phyloP scores from a whole-genome alignment of 2,329 filamentous ascomycete genomes.

The Claviceps citrina region DNA sequence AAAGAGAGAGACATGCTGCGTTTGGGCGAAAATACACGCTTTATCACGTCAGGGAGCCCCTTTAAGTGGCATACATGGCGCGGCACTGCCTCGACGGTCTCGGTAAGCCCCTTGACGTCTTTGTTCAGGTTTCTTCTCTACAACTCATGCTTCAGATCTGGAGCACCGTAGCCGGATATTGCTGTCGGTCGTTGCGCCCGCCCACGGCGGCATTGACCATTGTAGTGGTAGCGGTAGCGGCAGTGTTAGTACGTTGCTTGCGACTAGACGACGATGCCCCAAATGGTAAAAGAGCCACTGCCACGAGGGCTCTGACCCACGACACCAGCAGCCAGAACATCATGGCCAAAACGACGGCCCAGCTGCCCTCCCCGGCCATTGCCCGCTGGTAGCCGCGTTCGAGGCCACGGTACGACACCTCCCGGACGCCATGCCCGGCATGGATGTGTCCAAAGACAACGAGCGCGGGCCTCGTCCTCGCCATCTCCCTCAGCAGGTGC shows the following conservation, averaged over 20 bases:
- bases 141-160: not conserved
- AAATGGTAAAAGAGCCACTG: not conserved
- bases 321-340: not conserved
- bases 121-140: not conserved
- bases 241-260: too few species aligned
- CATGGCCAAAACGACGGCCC: not conserved
- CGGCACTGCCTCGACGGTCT: too few species aligned
- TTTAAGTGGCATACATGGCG: too few species aligned
- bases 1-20: too few species aligned
- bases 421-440: not conserved
- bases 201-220: not conserved
- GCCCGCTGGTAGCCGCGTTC: not conserved
- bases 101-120: too few species aligned
- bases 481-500: not conserved
- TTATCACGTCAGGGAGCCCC: too few species aligned
- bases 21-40: too few species aligned
- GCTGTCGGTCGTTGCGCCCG: not conserved
- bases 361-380: not conserved
- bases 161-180: not conserved
- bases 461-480: not conserved
- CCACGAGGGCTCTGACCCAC: not conserved
- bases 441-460: constrained; percentile 1
- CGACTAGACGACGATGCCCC: too few species aligned
- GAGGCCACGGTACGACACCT: not conserved
- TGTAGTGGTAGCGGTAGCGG: too few species aligned